These are phyloP conservation scores for Heteromeles arbutifolia DNA, from an alignment of 306 rosid species.

Conservation along the genomic window DNA sequence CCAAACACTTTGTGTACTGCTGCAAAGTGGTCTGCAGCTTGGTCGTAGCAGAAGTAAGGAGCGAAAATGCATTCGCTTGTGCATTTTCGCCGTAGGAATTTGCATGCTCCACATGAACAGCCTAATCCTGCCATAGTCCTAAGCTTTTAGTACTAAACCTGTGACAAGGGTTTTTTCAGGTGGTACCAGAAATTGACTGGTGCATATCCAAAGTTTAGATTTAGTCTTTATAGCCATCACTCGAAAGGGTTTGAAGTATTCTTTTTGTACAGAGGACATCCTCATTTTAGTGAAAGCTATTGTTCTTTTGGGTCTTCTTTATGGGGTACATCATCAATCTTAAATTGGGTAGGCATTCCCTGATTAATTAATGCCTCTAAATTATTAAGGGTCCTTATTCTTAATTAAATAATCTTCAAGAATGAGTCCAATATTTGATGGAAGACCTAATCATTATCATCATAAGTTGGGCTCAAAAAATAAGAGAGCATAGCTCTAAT, in stretches of 20 bases:
- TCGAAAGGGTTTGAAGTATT: conserved; percentile 20
- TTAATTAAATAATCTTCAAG: conserved; percentile 25
- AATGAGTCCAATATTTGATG: conserved; percentile 29
- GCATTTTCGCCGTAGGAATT: conserved; percentile 78
- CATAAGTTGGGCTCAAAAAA: conserved; percentile 20
- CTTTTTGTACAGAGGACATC: conserved; percentile 38
- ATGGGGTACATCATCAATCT: conserved; percentile 69
- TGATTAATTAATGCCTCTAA: conserved; percentile 30
- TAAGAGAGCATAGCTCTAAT: conserved; percentile 5
- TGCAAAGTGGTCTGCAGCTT: conserved; percentile 65
- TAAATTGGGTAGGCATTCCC: conserved; percentile 45
- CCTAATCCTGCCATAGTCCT: conserved; percentile 59
- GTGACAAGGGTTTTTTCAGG: conserved; percentile 24
- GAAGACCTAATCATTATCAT: conserved; percentile 46
- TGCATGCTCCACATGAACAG: conserved; percentile 91
- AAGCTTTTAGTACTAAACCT: conserved; percentile 6
- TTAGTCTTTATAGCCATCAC: conserved; percentile 56
- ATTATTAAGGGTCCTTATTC: conserved; percentile 21
- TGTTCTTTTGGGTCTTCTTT: conserved; percentile 61
- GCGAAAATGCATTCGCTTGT: conserved; percentile 60
- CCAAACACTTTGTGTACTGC: conserved; percentile 88
- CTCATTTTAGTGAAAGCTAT: conserved; percentile 24
- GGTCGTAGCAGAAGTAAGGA: conserved; percentile 73
- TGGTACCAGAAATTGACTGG: conserved; percentile 9
- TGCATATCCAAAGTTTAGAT: conserved; percentile 26